A percentile compares a stretch with the other conserved stretches of the same genome.
These are phyloP conservation scores for Yamadazyma atlantica DNA, from an alignment of 1,139 yeast genomes.

Conservation along the genomic window DNA sequence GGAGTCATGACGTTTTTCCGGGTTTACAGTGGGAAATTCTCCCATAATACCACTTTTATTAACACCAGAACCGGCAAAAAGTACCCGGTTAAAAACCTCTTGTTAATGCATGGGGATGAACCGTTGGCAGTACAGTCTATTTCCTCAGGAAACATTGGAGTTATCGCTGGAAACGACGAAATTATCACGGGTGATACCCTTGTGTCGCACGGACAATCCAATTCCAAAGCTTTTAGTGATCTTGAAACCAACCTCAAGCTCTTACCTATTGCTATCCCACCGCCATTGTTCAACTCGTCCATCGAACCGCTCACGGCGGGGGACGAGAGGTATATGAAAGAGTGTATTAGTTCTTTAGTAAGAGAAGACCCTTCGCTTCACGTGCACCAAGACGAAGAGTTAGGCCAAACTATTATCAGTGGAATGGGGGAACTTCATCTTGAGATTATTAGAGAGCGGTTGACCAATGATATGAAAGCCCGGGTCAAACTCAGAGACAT, in stretches of 20 bases:
- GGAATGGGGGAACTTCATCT: constrained; percentile 97
- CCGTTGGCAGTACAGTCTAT: constrained; percentile 69
- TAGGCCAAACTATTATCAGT: constrained; percentile 82
- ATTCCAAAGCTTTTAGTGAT: constrained; percentile 48
- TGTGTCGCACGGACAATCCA: constrained; percentile 48
- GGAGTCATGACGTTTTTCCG: constrained; percentile 86
- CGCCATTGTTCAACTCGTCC: constrained; percentile 87
- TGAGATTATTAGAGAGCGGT: constrained; percentile 80
- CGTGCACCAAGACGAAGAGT: constrained; percentile 63
- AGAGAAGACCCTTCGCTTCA: constrained; percentile 60
- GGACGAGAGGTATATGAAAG: constrained; percentile 68
- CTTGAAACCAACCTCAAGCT: constrained; percentile 53
- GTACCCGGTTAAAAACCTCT: constrained; percentile 63
- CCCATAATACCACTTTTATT: constrained; percentile 57
- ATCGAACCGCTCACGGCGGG: constrained; percentile 84
- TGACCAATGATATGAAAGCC: constrained; percentile 78
- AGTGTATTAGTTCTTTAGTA: constrained; percentile 61
- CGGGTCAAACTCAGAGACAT: constrained; percentile 77
- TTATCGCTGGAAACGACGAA: constrained; percentile 68
- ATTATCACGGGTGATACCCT: constrained; percentile 90
- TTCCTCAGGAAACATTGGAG: constrained; percentile 85
- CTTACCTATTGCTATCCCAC: constrained; percentile 81
- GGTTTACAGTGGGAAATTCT: constrained; percentile 79
- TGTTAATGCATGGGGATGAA: constrained; percentile 85
- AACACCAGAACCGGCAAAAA: constrained; percentile 72